Conservation (phyloP, 1,284 basidiomycete species). For the Leccinum olivaceoglutinosum region DNA sequence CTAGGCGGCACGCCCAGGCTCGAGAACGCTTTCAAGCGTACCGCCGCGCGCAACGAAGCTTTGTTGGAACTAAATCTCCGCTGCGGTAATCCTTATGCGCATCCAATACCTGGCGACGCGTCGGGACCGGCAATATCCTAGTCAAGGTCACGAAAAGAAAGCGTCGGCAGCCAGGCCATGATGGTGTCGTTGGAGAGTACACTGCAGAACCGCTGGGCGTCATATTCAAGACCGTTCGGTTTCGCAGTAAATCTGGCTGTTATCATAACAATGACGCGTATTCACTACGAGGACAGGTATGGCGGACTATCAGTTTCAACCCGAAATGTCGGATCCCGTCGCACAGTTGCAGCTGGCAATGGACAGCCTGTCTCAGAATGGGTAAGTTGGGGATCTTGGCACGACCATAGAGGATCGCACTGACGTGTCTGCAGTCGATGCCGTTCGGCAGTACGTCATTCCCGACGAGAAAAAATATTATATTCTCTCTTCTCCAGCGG, state of each 20-base stretch:
- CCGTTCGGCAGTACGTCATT: slow-evolving; percentile 63
- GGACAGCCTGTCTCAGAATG: no score
- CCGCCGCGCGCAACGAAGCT: slow-evolving; percentile 51
- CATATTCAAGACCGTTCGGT: slow-evolving; percentile 79
- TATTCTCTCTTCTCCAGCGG: slow-evolving; percentile 27
- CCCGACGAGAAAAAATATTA: slow-evolving; percentile 65
- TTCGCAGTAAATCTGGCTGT: slow-evolving; percentile 64
- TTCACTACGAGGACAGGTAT: slow-evolving; percentile 54
- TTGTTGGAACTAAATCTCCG: slow-evolving; percentile 73
- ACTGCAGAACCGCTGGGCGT: slow-evolving; percentile 73
- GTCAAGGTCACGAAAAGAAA: slow-evolving; percentile 75
- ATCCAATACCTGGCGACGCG: slow-evolving; percentile 80
- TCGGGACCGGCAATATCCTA: slow-evolving; percentile 72
- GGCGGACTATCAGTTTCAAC: slow-evolving; percentile 88
- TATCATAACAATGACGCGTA: neutral
- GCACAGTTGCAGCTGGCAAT: slow-evolving; percentile 66
- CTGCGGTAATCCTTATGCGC: slow-evolving; percentile 68
- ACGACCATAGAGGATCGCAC: slow-evolving; percentile 7
- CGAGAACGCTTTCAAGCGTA: slow-evolving; percentile 69
- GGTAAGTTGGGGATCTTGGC: slow-evolving; percentile 40
- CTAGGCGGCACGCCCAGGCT: slow-evolving; percentile 67
- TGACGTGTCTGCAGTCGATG: slow-evolving; percentile 49
- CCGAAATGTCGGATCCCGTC: slow-evolving; percentile 65
- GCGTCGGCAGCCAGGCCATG: slow-evolving; percentile 37
- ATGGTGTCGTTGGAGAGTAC: slow-evolving; percentile 65